phyloP scores from a whole-genome alignment of 306 rosid genomes.

The Quercus variabilis region DNA sequence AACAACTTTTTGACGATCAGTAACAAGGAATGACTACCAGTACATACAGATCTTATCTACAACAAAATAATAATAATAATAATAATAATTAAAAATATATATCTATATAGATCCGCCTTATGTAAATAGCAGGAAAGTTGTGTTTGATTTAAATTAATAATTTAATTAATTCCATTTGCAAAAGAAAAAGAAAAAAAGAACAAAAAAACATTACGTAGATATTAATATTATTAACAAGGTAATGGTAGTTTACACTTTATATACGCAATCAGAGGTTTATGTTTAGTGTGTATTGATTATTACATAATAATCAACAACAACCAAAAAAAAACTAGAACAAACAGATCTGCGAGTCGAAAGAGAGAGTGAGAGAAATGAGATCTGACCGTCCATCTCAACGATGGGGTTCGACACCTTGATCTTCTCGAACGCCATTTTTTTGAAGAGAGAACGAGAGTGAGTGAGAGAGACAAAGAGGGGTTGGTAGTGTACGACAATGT shows the following conservation, averaged over 20 bases:
- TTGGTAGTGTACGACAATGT: neutral
- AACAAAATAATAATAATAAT: no score
- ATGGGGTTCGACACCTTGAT: conserved; percentile 92
- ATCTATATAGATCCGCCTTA: no score
- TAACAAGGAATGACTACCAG: no score
- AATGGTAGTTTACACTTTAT: neutral
- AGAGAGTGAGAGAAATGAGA: neutral
- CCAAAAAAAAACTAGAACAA: neutral
- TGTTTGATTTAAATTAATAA: no score
- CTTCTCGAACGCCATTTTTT: conserved; percentile 72
- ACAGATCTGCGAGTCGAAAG: neutral
- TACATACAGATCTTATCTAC: no score
- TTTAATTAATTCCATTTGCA: no score
- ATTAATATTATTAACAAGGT: neutral
- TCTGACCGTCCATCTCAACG: conserved; percentile 98
- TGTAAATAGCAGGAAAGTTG: no score
- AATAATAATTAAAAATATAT: no score
- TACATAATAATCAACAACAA: no score
- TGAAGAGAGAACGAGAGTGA: neutral
- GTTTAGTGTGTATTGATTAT: neutral
- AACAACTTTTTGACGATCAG: no score
- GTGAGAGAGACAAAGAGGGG: neutral
- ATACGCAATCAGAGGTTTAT: neutral
- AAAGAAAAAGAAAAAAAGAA: no score
- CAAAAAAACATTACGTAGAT: neutral